Base-by-base conservation (phyloP, 352 stramenopile species). In the Globisporangium sylvaticum region DNA sequence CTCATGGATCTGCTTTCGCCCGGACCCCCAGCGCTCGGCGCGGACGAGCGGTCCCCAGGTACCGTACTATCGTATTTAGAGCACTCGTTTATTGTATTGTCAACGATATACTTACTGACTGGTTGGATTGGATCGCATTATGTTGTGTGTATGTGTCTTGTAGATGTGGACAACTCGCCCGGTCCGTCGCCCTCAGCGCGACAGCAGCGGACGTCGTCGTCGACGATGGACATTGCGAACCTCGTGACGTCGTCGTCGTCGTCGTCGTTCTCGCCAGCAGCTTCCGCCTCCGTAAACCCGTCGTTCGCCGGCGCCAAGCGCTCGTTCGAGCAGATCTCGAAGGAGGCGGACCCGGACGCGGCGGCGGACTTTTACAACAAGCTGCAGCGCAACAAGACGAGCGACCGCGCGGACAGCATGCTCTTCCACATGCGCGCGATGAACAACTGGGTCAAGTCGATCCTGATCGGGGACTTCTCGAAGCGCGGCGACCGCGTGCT, bases 371-470 rank as follows among this genome's bases (percentile, higher is more conserved):
- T 96, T 44, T 96, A 96, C 75, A 95, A 94, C 69, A 83, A 92
- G 39, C 74, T 96, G 31, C 75, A 94, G 68, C 84, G 89, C 56
- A 80, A 84, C 29, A 80, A 78, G 9, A 87, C 85, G 58, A 84
- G 75, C 64, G 84, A 93, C 62, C 81, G 93, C 65, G 86, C 87
- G 9, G 88, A 96, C 63, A 97, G 92, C 67, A 80, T 94, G 62
- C 84, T 99, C 20, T 99, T 98, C 75, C 97, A 99, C 79, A 98
- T 99, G 89, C 87, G 96, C 39, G 84, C 91, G 27, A 96, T 99
- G 70, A 99, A 99, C 83, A 98, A 98, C 75, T 99, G 97, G 96
- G 93, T 99, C 37, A 99, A 99, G 75, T 95, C 93, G 20, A 96
- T 97, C 18, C 84, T 98, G 70, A 98, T 98, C 70, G 89, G 90